A percentile compares a stretch with the other conserved stretches of the same genome.
These are phyloP conservation scores for Eucalyptus urophylla DNA, from an alignment of 345 rosid species.

Conservation along the genomic window DNA sequence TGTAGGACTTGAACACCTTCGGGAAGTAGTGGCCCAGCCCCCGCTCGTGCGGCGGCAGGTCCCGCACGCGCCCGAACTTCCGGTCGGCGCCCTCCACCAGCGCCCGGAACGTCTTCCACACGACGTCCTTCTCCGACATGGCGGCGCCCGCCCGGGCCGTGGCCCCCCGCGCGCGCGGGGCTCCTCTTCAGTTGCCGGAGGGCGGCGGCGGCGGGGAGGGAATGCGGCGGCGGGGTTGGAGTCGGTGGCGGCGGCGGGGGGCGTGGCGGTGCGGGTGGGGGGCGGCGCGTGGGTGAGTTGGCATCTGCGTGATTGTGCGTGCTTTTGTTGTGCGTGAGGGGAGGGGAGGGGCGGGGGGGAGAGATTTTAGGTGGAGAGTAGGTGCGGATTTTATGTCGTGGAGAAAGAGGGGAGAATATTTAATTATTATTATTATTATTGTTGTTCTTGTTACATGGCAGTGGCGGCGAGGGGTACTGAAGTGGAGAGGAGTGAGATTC, in stretches of 20 bases:
- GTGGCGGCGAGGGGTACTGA: not conserved
- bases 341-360: not conserved
- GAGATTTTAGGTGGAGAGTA: not conserved
- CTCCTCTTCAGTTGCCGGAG: not conserved
- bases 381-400: conserved; percentile 7
- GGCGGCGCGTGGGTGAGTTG: not conserved
- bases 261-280: not conserved
- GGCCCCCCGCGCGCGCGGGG: not conserved
- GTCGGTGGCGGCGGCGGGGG: not conserved
- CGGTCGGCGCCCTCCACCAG: conserved; percentile 84
- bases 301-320: not conserved
- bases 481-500: not conserved
- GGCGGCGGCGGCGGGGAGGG: not conserved
- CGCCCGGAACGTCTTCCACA: conserved; percentile 43
- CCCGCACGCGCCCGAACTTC: conserved; percentile 83
- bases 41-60: conserved; percentile 62
- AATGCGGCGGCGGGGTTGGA: not conserved
- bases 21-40: conserved; percentile 44
- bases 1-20: conserved; percentile 89
- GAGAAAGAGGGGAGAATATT: not conserved
- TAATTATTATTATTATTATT: not conserved
- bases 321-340: not conserved
- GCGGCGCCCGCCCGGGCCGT: not conserved
- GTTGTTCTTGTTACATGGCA: not conserved
- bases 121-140: conserved; percentile 43